phyloP scores from a whole-genome alignment of 1,284 basidiomycete genomes.

The Leccinum griseonigrum region DNA sequence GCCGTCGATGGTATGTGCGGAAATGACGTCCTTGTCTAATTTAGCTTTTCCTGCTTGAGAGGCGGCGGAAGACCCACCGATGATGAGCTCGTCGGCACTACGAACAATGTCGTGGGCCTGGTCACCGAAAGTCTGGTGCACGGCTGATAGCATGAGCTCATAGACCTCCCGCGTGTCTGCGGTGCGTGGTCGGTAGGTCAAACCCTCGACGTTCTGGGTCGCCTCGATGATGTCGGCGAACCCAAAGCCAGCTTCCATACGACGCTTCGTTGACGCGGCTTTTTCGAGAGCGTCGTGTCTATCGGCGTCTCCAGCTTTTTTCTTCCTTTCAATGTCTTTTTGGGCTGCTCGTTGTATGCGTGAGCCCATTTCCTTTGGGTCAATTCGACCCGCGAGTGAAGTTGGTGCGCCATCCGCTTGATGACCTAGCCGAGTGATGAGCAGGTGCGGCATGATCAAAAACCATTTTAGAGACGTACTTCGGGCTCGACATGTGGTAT shows the following conservation, averaged over 20 bases:
- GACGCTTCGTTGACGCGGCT: conserved; percentile 28
- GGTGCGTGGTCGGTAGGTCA: conserved; percentile 87
- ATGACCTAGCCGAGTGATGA: conserved; percentile 52
- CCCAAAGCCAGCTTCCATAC: conserved; percentile 59
- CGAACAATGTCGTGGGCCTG: too few relatives aligned
- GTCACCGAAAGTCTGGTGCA: too few relatives aligned
- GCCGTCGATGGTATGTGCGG: conserved; percentile 60
- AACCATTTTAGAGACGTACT: conserved; percentile 36
- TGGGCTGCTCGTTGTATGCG: conserved; percentile 74
- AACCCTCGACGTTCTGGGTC: conserved; percentile 89
- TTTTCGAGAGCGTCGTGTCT: conserved; percentile 6
- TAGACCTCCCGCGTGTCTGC: too few relatives aligned
- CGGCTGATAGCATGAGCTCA: conserved; percentile 67
- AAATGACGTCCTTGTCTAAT: too few relatives aligned
- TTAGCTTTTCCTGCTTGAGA: too few relatives aligned
- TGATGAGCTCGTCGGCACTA: too few relatives aligned
- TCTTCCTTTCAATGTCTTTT: conserved; percentile 94
- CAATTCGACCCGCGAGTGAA: conserved; percentile 83
- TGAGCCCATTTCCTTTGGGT: conserved; percentile 94
- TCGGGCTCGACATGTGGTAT: conserved; percentile 94
- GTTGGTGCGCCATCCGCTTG: conserved; percentile 90
- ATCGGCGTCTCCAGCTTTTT: conserved; percentile 52
- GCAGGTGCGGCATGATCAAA: neutral
- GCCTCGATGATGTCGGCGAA: conserved; percentile 91
- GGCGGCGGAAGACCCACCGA: too few relatives aligned